Evolutionary conservation across 768 basidiomycete genomes (phyloP), one percentile per base, ranked within the genome.

Genomic region (Tylopilus vinaceipallidus): DNA sequence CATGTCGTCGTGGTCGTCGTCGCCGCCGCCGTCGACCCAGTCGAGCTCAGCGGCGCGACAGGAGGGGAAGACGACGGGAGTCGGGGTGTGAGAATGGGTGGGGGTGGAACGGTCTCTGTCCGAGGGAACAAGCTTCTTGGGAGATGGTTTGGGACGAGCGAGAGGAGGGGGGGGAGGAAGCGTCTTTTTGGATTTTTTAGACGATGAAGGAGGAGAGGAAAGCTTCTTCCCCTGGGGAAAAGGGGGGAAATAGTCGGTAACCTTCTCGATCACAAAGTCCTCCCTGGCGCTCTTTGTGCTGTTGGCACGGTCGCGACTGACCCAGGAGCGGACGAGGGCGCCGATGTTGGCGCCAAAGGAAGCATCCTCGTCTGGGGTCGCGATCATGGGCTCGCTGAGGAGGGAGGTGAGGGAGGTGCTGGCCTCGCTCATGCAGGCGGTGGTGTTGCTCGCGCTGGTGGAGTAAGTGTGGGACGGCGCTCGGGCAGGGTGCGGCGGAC

Each of bases 401-500:
- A 70, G 80, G 20, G 82, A 82, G 0, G 78, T 71, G 54, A 83
- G 66, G 42, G 78, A 77, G 0, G 80, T 76, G 23, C 78, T 77
- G 2, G 77, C 73, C 20, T 71, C 66, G 35, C 67, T 68, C 49
- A 57, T 45, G 30, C 55, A 61, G 13, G 68, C 55, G 3, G 71
- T 65, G 49, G 74, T 74, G 42, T 66, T 64, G 41, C 71, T 65
- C 48, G 73, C 74, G 39, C 64, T 63, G 35, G 62, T 55, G 2
- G 65, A 46, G 29, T 67, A 70, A 13, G 66, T 55, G 19, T 70
- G 71, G 37, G 67, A 71, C 22, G 65, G 65, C 0, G 71, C 70
- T 63, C 42, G 65, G 50, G 24, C 69, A 58, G 35, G 71, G 52
- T 44, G 55, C 1, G 57, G 59, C 0, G 58, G 62, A 4, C 60